A percentile compares a stretch with the other conserved stretches of the same genome.
Evolutionary conservation across 768 basidiomycete species (phyloP).

Genomic region (Cantharellus anzutake): DNA sequence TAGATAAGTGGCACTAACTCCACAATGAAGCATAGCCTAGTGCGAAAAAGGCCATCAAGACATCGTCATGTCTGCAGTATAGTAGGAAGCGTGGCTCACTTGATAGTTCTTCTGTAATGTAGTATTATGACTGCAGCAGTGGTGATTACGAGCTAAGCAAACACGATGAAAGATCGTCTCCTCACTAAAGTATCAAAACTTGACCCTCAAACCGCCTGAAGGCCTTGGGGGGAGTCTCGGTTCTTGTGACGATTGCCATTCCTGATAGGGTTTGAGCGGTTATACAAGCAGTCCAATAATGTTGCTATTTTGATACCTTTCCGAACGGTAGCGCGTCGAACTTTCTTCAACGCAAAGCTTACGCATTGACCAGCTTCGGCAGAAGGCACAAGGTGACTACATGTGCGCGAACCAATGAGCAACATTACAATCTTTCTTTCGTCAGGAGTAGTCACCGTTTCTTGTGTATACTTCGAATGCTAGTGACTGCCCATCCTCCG

Average conservation of each 20-base stretch:
- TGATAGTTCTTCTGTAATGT: conserved; percentile 88
- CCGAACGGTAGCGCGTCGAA: conserved; percentile 58
- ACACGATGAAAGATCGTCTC: conserved; percentile 5
- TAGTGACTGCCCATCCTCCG: conserved; percentile 64
- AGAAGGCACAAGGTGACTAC: conserved; percentile 54
- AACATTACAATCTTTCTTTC: not conserved
- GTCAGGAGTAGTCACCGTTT: conserved; percentile 38
- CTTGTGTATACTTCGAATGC: conserved; percentile 83
- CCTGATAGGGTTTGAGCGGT: conserved; percentile 15
- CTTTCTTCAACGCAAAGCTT: conserved; percentile 78
- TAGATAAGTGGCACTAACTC: conserved; percentile 26
- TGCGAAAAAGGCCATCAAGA: too few relatives aligned
- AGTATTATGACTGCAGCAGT: conserved; percentile 52
- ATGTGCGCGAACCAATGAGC: not conserved
- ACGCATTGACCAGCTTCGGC: conserved; percentile 97
- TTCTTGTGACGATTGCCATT: conserved; percentile 77
- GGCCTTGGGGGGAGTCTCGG: conserved; percentile 62
- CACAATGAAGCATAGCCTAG: conserved; percentile 89
- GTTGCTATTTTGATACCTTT: conserved; percentile 29
- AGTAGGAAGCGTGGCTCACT: conserved; percentile 20
- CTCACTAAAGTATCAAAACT: conserved; percentile 81
- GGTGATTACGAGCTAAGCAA: not conserved
- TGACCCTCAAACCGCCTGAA: conserved; percentile 80
- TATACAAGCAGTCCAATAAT: too few relatives aligned
- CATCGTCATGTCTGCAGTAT: too few relatives aligned